These are phyloP conservation scores for Annulohypoxylon bovei DNA, from an alignment of 495 filamentous ascomycete genomes.

Conservation along the genomic window DNA sequence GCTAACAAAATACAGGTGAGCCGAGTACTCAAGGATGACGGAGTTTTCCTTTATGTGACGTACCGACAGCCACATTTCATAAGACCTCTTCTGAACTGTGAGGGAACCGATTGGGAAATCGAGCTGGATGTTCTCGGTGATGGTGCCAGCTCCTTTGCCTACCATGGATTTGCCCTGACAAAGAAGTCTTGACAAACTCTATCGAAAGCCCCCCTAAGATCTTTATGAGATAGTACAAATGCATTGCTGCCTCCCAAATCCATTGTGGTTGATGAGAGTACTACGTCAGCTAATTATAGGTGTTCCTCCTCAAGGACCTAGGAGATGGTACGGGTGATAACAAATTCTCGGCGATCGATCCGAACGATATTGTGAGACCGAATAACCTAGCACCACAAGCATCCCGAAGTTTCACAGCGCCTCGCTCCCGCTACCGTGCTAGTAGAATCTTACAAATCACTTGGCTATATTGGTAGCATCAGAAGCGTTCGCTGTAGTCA, in stretches of 20 bases:
- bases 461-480: neutral
- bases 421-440: neutral
- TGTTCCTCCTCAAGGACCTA: too few species aligned
- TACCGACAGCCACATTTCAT: slow-evolving; percentile 71
- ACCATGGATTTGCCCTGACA: slow-evolving; percentile 24
- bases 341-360: neutral
- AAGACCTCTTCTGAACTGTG: slow-evolving; percentile 57
- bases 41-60: slow-evolving; percentile 65
- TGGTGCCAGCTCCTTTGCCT: slow-evolving; percentile 23
- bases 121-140: slow-evolving; percentile 28
- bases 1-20: slow-evolving; percentile 52
- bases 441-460: neutral
- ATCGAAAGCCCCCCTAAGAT: neutral
- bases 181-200: slow-evolving; percentile 6
- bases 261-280: too few species aligned
- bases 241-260: too few species aligned
- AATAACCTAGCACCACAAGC: neutral
- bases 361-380: neutral
- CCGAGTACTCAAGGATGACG: slow-evolving; percentile 63
- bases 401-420: neutral
- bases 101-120: slow-evolving; percentile 43
- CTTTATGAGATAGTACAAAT: neutral
- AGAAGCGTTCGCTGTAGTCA: neutral
- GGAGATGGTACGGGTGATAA: too few species aligned
- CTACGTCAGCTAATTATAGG: too few species aligned